These are phyloP conservation scores for Conticribra guillardii DNA, from an alignment of 108 stramenopile species.

Conservation along the genomic window DNA sequence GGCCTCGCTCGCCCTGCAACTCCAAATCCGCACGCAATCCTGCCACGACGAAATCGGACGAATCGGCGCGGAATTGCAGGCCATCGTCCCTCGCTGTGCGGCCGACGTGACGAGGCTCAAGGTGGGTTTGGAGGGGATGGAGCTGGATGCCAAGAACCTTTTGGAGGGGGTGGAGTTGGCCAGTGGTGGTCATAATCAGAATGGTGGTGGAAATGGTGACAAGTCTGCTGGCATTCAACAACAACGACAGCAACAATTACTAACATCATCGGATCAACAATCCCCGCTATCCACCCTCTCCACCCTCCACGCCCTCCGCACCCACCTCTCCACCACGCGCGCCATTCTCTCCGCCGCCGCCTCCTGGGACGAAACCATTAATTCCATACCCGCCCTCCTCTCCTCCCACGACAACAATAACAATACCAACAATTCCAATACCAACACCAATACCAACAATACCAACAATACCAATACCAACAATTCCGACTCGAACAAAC, in stretches of 20 bases:
- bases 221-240: not conserved
- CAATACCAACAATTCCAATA: too few species aligned
- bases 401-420: too few species aligned
- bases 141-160: constrained; percentile 60
- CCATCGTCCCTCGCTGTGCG: constrained; percentile 82
- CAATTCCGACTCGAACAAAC: too few species aligned
- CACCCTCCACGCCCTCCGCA: constrained; percentile 76
- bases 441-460: too few species aligned
- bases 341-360: constrained; percentile 78
- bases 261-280: too few species aligned
- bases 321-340: constrained; percentile 64
- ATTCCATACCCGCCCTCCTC: constrained; percentile 64
- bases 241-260: too few species aligned
- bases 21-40: constrained; percentile 79
- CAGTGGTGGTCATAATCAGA: not conserved
- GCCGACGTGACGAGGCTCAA: constrained; percentile 75
- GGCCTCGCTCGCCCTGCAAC: constrained; percentile 82
- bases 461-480: too few species aligned
- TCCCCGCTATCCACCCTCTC: constrained; percentile 50
- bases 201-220: not conserved
- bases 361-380: constrained; percentile 77
- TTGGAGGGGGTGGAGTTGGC: constrained; percentile 40
- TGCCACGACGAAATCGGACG: constrained; percentile 88
- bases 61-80: constrained; percentile 83
- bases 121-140: constrained; percentile 72